Evolutionary conservation across 1,284 basidiomycete genomes (phyloP).

Genomic region (Ganoderma meredithae): DNA sequence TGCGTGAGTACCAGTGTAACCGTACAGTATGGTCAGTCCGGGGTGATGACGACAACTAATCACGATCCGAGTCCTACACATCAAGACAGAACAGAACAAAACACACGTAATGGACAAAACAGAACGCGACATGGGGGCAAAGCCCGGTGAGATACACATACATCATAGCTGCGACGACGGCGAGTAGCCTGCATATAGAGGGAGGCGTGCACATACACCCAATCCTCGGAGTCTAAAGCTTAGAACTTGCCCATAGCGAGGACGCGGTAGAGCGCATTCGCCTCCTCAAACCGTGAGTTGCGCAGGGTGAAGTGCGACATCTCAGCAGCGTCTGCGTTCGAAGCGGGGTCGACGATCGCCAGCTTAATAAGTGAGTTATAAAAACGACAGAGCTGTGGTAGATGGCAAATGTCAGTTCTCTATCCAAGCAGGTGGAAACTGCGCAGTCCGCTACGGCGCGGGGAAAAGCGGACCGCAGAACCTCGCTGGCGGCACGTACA

Average conservation of each 20-base stretch:
- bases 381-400: constrained; percentile 74
- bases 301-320: constrained; percentile 77
- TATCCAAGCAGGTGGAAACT: not conserved
- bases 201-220: not conserved
- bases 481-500: constrained; percentile 48
- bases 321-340: constrained; percentile 73
- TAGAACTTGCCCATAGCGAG: constrained; percentile 54
- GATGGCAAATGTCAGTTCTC: not conserved
- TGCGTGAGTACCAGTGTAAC: constrained; percentile 9
- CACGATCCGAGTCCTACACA: constrained; percentile 4
- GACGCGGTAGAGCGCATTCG: constrained; percentile 70
- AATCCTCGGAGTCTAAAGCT: constrained; percentile 17
- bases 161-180: not conserved
- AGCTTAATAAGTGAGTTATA: constrained; percentile 72
- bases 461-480: not conserved
- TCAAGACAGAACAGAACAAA: constrained; percentile 7
- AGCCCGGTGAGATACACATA: constrained; percentile 4
- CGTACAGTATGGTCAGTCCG: constrained; percentile 12
- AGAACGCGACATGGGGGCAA: not conserved
- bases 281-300: constrained; percentile 76
- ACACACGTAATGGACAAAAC: not conserved
- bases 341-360: constrained; percentile 61
- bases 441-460: not conserved
- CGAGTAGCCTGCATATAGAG: constrained; percentile 17
- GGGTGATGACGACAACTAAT: not conserved